Evolutionary conservation across 331 rosid species (phyloP), one percentile per base, ranked within the genome.

Genomic region (Pyrus hybrid): DNA sequence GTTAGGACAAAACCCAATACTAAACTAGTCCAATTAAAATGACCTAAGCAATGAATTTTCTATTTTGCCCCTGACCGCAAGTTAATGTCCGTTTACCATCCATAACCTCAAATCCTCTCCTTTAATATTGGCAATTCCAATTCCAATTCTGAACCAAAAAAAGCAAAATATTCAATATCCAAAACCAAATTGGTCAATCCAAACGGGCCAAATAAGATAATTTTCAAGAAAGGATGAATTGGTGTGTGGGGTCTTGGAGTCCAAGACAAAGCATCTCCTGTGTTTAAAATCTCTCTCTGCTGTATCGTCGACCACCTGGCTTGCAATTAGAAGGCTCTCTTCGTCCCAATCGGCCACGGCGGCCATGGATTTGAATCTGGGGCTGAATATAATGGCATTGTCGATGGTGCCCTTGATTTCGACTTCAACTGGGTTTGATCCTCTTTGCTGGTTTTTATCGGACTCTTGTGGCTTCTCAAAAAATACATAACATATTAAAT

Each of bases 271-370:
- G 47, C 91, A 93, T 35, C 64, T 87, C 84, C 78, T 88, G 74
- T 67, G 72, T 80, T 85, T 88, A 9, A 23, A 32, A 70, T 85
- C 83, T 82, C 97, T 78, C 3, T 88, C 97, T 0, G 96, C 93
- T 1, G 99, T 90, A 75, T 92, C 97, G 25, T 95, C 97, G 32
- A 95, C 91, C 51, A 95, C 67, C 28, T 87, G 90, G 74, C 83
- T 87, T 1, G 99, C 99, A 4, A 80, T 25, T 7, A 95, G 76
- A 28, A 95, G 84, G 1, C 92, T 78, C 79, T 95, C 97, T 83
- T 92, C 98, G 30, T 92, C 99, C 99, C 97, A 95, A 60, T 97
- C 99, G n/a, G 99, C 98, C 93, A 88, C 80, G 70, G 98, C 93
- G 6, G 97, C 97, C 17, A 79, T 91, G 6, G 97, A 90, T 85